Percentiles rank a stretch among this genome's conserved stretches.
Evolutionary conservation across 2,329 filamentous ascomycete species (phyloP).

Genomic region (Fusarium poae): DNA sequence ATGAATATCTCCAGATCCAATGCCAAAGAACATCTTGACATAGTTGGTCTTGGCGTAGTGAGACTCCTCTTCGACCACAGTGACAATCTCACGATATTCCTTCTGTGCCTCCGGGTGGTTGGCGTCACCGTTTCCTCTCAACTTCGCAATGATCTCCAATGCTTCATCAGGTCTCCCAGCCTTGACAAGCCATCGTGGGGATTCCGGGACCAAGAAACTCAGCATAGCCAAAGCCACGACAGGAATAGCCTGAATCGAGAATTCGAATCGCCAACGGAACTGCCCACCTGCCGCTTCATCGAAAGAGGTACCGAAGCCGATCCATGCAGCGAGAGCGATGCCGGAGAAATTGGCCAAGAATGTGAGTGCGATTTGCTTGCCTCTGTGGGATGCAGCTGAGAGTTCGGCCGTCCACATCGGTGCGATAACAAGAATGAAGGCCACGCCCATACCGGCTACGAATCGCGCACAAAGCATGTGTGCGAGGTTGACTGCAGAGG

Average conservation of each 20-base stretch:
- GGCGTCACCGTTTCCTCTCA: conserved; percentile 2
- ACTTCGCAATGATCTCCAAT: conserved; percentile 9
- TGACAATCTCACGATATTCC: conserved; percentile 56
- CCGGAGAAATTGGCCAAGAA: conserved; percentile 66
- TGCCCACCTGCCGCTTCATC: conserved; percentile 30
- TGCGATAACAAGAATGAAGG: conserved; percentile 62
- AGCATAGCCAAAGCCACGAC: conserved; percentile 1
- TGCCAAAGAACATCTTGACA: conserved; percentile 57
- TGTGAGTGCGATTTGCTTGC: conserved; percentile 60
- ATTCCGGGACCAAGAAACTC: conserved; percentile 5
- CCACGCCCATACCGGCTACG: conserved; percentile 65
- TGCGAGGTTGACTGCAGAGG: conserved; percentile 58
- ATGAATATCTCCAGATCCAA: conserved; percentile 53
- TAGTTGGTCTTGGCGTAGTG: conserved; percentile 56
- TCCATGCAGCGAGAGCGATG: conserved; percentile 57
- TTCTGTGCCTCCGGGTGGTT: conserved; percentile 12
- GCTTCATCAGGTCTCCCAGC: conserved; percentile 13
- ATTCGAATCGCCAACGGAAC: conserved; percentile 19
- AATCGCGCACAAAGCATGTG: conserved; percentile 63
- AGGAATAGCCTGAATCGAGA: conserved; percentile 13
- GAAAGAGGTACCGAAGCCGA: conserved; percentile 52
- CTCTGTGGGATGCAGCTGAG: conserved; percentile 59
- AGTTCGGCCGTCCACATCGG: conserved; percentile 63
- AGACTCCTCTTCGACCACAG: conserved; percentile 52
- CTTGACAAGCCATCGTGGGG: conserved; percentile 15